Evolutionary conservation across 805 yeast genomes (phyloP).

Genomic region (Candida incommunis): DNA sequence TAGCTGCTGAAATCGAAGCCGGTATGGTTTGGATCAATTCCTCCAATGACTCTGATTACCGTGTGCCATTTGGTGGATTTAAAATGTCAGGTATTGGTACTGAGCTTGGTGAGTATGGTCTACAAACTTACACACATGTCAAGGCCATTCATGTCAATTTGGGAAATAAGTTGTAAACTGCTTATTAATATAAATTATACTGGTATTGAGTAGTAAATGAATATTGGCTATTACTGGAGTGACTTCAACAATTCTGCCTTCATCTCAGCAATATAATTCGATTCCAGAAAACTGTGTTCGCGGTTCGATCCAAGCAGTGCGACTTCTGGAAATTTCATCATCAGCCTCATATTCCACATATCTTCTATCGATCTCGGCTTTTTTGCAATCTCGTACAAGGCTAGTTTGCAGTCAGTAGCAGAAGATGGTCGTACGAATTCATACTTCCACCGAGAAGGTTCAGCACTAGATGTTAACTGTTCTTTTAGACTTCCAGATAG

Average conservation of each 20-base stretch:
- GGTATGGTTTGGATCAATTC: constrained; percentile 63
- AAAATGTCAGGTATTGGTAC: constrained; percentile 71
- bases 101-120: constrained; percentile 65
- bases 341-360: constrained; percentile 45
- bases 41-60: constrained; percentile 48
- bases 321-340: constrained; percentile 45
- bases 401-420: constrained; percentile 43
- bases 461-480: constrained; percentile 10
- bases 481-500: not conserved
- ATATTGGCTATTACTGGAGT: constrained; percentile 1
- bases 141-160: constrained; percentile 69
- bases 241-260: constrained; percentile 1
- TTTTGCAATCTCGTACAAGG: constrained; percentile 30
- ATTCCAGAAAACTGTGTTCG: not conserved
- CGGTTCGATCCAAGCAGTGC: constrained; percentile 19
- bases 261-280: not conserved
- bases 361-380: constrained; percentile 35
- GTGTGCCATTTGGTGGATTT: constrained; percentile 72
- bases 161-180: constrained; percentile 18
- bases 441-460: constrained; percentile 7
- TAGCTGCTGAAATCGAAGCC: constrained; percentile 46
- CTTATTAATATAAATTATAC: not conserved
- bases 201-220: not conserved
- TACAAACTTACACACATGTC: constrained; percentile 55
- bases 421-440: constrained; percentile 14